Evolutionary conservation across 1,284 basidiomycete genomes (phyloP).

Genomic region (Ceratobasidium sp.): DNA sequence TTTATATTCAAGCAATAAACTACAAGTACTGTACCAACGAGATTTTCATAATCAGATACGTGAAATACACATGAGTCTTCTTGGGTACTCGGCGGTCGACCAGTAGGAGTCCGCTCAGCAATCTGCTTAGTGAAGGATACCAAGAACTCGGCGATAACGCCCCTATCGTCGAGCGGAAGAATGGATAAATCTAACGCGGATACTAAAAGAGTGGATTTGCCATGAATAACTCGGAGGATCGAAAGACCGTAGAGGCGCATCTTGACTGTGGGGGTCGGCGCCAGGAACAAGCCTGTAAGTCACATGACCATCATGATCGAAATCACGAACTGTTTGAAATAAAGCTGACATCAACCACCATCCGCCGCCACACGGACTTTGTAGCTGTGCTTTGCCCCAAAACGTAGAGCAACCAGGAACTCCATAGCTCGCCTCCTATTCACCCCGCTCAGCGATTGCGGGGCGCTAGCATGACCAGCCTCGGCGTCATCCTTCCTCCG

Average conservation of each 20-base stretch:
- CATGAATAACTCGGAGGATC: constrained; percentile 60
- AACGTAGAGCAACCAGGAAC: not conserved
- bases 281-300: not conserved
- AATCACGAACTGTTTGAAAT: not conserved
- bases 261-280: not conserved
- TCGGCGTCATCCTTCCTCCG: not conserved
- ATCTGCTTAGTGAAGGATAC: constrained; percentile 93
- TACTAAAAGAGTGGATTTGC: constrained; percentile 73
- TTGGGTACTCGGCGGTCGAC: constrained; percentile 93
- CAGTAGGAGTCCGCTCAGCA: constrained; percentile 87
- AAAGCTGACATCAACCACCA: not conserved
- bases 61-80: constrained; percentile 96
- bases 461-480: not conserved
- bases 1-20: not conserved
- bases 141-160: constrained; percentile 88
- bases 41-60: constrained; percentile 86
- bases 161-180: constrained; percentile 94
- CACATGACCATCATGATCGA: not conserved
- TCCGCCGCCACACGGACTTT: constrained; percentile 22
- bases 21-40: constrained; percentile 70
- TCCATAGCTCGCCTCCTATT: not conserved
- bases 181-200: constrained; percentile 87
- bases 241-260: constrained; percentile 67
- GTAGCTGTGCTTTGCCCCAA: not conserved
- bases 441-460: not conserved